Evolutionary conservation across 2,329 filamentous ascomycete genomes (phyloP).

Genomic region (Fusarium heterosporum): DNA sequence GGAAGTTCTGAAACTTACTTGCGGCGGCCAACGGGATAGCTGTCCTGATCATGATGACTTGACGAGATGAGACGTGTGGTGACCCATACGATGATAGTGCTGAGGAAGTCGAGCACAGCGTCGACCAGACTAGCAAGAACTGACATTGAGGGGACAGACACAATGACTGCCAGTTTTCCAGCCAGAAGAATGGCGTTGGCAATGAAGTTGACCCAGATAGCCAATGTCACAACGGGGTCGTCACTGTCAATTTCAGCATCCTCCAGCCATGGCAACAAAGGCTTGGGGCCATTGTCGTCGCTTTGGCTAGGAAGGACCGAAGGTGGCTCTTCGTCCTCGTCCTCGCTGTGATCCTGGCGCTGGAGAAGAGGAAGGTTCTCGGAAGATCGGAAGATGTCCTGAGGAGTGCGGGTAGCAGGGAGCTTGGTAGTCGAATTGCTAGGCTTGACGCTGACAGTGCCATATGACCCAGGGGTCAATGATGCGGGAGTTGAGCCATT

Average conservation of each 20-base stretch:
- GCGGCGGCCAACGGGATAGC: slow-evolving; percentile 81
- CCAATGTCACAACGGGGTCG: slow-evolving; percentile 81
- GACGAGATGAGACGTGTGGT: slow-evolving; percentile 77
- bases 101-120: slow-evolving; percentile 82
- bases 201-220: slow-evolving; percentile 86
- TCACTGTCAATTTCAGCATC: slow-evolving; percentile 79
- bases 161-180: slow-evolving; percentile 80
- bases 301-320: slow-evolving; percentile 40
- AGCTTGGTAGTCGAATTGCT: slow-evolving; percentile 49
- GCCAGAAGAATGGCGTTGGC: slow-evolving; percentile 81
- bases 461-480: slow-evolving; percentile 47
- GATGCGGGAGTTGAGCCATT: slow-evolving; percentile 34
- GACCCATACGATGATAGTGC: slow-evolving; percentile 83
- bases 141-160: slow-evolving; percentile 83
- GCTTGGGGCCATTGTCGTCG: slow-evolving; percentile 55
- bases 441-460: slow-evolving; percentile 45
- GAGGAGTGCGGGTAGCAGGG: slow-evolving; percentile 82
- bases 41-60: slow-evolving; percentile 77
- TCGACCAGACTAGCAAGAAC: slow-evolving; percentile 84
- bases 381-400: slow-evolving; percentile 83
- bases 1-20: slow-evolving; percentile 51
- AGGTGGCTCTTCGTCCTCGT: slow-evolving; percentile 51
- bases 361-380: slow-evolving; percentile 75
- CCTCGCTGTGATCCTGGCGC: slow-evolving; percentile 59
- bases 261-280: slow-evolving; percentile 76